Base-by-base conservation (phyloP, 2,329 filamentous ascomycete species). In the Gaeumannomyces tritici region DNA sequence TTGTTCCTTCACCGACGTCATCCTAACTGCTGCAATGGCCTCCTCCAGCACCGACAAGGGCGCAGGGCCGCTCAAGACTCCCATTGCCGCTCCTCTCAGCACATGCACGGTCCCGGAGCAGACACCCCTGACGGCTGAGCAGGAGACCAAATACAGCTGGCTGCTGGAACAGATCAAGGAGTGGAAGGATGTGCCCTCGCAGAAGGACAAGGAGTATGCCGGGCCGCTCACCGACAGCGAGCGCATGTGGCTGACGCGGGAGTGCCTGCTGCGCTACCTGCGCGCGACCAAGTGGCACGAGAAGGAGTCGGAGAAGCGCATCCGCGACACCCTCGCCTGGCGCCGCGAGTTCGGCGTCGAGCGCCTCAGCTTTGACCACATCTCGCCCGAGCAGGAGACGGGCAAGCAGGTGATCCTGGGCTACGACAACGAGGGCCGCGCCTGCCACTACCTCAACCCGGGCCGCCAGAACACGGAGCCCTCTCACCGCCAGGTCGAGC, bases 331-430 rank as follows among this genome's bases (percentile, higher is more conserved):
- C 0, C 77, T 98, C 63, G 83, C 85, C 64, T 99, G 95, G 95
- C 86, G 95, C 58, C 84, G 93, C 62, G 92, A 96, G 71, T 99
- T 96, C 71, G 92, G 91, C 59, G 81, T 96, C 63, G 85, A 90
- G 64, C 86, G 83, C 61, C 84, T 92, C 70, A 93, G 91, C 0
- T 81, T 89, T 12, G 93, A 97, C 11, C 89, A 96, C 76, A 93
- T 98, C 70, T 91, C 89, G 1, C 86, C 90, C 15, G 95, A 99
- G 79, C 96, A 97, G 74, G 92, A 93, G 78, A 98, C 93, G 12
- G 95, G 95, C 67, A 99, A 99, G 80, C 93, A 98, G 75, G 82
- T 96, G 63, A 82, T 96, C 63, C 75, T 95, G 26, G 95, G 95
- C 55, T 99, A 87, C 75, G 95, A 99, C 77, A 90, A 88, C 64